Conservation (phyloP, 768 basidiomycete species). For the Daedaleopsis nitida region DNA sequence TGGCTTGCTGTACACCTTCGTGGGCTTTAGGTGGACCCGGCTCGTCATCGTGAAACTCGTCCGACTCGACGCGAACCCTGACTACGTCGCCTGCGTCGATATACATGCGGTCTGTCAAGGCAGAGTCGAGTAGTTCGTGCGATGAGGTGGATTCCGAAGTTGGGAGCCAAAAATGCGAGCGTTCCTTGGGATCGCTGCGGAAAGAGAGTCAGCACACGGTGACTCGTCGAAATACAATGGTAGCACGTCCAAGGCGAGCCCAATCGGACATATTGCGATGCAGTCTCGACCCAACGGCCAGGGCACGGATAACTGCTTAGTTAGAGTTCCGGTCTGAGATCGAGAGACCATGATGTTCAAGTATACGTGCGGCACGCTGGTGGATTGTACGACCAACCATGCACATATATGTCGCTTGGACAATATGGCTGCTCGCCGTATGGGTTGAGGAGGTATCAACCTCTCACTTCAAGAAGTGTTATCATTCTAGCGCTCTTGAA, state of each 20-base stretch:
- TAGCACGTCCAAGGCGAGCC: not conserved
- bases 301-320: too few relatives aligned
- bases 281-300: too few relatives aligned
- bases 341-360: too few relatives aligned
- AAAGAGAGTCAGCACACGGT: not conserved
- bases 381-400: too few relatives aligned
- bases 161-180: constrained; percentile 83
- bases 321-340: too few relatives aligned
- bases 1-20: constrained; percentile 63
- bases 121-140: constrained; percentile 71
- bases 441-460: too few relatives aligned
- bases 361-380: too few relatives aligned
- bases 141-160: constrained; percentile 50
- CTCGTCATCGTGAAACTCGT: constrained; percentile 85
- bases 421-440: too few relatives aligned
- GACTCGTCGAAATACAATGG: not conserved
- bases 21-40: constrained; percentile 79
- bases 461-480: too few relatives aligned
- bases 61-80: constrained; percentile 76
- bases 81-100: constrained; percentile 77
- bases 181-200: constrained; percentile 76
- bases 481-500: too few relatives aligned
- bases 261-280: not conserved
- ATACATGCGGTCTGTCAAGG: constrained; percentile 71
- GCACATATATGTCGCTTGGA: too few relatives aligned